These are phyloP conservation scores for Xanthoceras sorbifolium DNA, from an alignment of 345 rosid species.

Conservation along the genomic window DNA sequence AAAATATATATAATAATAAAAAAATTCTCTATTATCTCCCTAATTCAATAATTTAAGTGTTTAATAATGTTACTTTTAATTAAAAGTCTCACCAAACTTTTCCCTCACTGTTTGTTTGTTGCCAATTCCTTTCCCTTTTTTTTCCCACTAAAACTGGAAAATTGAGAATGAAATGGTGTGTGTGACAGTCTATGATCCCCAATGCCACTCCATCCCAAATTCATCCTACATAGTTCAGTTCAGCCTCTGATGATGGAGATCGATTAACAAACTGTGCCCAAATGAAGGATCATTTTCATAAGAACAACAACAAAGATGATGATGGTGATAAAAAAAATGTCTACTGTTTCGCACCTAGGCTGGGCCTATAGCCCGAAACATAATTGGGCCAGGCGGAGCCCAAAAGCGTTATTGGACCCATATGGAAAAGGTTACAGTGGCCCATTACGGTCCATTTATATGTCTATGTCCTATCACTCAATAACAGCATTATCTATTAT, in stretches of 20 bases:
- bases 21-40: background rate
- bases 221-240: background rate
- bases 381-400: background rate
- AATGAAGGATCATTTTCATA: background rate
- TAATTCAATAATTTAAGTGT: background rate
- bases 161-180: background rate
- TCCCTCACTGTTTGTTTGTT: background rate
- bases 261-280: background rate
- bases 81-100: conserved; percentile 1
- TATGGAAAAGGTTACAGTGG: too few relatives aligned
- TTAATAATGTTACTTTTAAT: background rate
- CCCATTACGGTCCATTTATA: background rate
- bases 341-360: too few relatives aligned
- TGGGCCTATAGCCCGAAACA: background rate
- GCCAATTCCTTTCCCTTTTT: background rate
- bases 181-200: background rate
- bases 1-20: too few relatives aligned
- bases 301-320: background rate
- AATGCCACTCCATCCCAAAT: background rate
- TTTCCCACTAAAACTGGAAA: background rate
- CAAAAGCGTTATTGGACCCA: background rate
- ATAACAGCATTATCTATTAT: too few relatives aligned
- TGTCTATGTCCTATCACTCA: too few relatives aligned
- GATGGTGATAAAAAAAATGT: too few relatives aligned
- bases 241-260: background rate